Evolutionary conservation across 2,329 filamentous ascomycete genomes (phyloP), one percentile per base, ranked within the genome.

Genomic region (Periconia sp.): DNA sequence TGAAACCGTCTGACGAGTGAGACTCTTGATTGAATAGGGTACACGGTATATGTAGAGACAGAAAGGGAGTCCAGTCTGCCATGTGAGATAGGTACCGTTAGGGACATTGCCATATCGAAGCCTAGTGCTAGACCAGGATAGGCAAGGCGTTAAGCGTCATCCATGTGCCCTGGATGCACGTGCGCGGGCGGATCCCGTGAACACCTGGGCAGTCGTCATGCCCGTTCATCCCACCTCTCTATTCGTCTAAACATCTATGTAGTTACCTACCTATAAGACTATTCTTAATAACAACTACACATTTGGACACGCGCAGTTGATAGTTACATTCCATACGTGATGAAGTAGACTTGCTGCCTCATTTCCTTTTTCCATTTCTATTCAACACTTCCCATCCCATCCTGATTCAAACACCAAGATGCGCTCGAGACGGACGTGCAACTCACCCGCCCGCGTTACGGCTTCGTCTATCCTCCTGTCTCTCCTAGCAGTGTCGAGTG

Each of bases 361-460:
- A 37, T 27, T 27, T 8, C 23, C 23, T 27, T 40, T 40, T 15
- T 40, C 23, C 33, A 19, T 48, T 42, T 19, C 14, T 35, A n/a
- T 37, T 48, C 41, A 23, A 14, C 7, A 41, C 41, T 30, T 33
- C 18, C 30, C 17, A 19, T 20, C 11, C n/a, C 23, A 20, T 19
- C 33, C 11, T 17, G 37, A 23, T 44, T 20, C 18, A 20, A 13
- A 19, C 54, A 9, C 48, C 40, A 64, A 40, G 41, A 73, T 73
- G 71, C 64, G 62, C 40, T 62, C 63, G 53, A 60, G 60, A 55
- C 60, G 50, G 14, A 47, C 55, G 42, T 73, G 69, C 76, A 75
- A 71, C 61, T 89, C 87, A 65, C 77, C 82, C 50, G 81, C 81
- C 73, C 83, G 82, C 76, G 82, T 88, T 61, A 87, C 87, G 14